Percentiles rank a stretch among this genome's conserved stretches.
phyloP scores from a whole-genome alignment of 2,329 filamentous ascomycete species.

The Akanthomyces dipterigenus region DNA sequence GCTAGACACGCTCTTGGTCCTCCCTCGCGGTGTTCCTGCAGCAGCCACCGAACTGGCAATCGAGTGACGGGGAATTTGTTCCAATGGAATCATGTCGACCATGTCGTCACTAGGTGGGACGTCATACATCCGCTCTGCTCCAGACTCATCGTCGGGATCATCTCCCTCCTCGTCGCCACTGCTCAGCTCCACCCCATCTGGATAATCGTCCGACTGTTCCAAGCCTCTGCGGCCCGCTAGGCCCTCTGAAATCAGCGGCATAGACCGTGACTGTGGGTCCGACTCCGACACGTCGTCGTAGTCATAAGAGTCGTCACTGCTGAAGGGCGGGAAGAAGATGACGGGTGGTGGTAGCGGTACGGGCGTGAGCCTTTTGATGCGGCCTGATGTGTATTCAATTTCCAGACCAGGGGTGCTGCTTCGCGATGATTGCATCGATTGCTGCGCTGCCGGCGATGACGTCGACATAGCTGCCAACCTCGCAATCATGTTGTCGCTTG shows the following conservation, averaged over 20 bases:
- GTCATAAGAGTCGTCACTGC: conserved; percentile 31
- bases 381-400: conserved; percentile 40
- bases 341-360: conserved; percentile 45
- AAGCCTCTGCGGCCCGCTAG: conserved; percentile 28
- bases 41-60: conserved; percentile 28
- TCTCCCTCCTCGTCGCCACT: conserved; percentile 37
- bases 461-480: conserved; percentile 37
- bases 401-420: conserved; percentile 21
- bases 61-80: conserved; percentile 14
- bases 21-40: conserved; percentile 23
- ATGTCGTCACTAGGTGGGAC: conserved; percentile 12
- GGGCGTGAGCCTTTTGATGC: conserved; percentile 38
- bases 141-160: conserved; percentile 30
- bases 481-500: conserved; percentile 33
- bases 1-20: conserved; percentile 26
- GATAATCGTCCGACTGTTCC: conserved; percentile 35
- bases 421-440: conserved; percentile 1
- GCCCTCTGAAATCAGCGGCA: conserved; percentile 19
- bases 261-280: conserved; percentile 22
- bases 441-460: conserved; percentile 24
- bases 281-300: conserved; percentile 25
- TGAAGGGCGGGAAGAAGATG: conserved; percentile 44
- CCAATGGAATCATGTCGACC: conserved; percentile 9
- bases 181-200: conserved; percentile 32
- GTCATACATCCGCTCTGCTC: conserved; percentile 25